A percentile compares a stretch with the other conserved stretches of the same genome.
Conservation (phyloP, 352 stramenopile genomes). For the Pythium rishiriense region DNA sequence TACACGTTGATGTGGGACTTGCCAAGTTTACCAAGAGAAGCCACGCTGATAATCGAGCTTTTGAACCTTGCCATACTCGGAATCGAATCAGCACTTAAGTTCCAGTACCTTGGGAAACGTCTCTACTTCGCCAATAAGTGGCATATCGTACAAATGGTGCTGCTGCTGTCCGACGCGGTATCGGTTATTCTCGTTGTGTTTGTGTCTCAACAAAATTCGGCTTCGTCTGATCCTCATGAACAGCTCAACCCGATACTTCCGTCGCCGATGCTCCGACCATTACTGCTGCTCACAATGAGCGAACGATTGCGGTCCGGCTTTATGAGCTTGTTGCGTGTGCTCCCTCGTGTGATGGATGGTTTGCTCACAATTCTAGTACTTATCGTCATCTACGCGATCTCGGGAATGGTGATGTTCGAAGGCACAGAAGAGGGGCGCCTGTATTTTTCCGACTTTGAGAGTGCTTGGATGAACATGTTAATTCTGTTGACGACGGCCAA, state of each 20-base stretch:
- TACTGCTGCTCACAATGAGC: conserved; percentile 57
- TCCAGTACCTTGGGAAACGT: conserved; percentile 44
- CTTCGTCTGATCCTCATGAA: not conserved
- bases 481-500: conserved; percentile 80
- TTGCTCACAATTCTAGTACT: conserved; percentile 47
- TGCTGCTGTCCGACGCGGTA: conserved; percentile 43
- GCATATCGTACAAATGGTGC: conserved; percentile 48
- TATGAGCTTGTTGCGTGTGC: conserved; percentile 41
- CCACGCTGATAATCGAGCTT: conserved; percentile 43
- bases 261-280: conserved; percentile 41
- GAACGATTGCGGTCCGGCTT: conserved; percentile 47
- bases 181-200: conserved; percentile 42
- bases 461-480: conserved; percentile 58
- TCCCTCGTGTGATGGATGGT: conserved; percentile 47
- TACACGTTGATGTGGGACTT: conserved; percentile 40
- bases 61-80: conserved; percentile 44
- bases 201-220: conserved; percentile 17
- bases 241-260: conserved; percentile 36
- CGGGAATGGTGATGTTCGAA: conserved; percentile 68
- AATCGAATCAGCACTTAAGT: conserved; percentile 50
- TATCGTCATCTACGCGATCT: conserved; percentile 56
- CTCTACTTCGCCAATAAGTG: conserved; percentile 62
- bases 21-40: conserved; percentile 31
- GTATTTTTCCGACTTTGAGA: conserved; percentile 55
- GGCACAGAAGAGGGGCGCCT: conserved; percentile 44